A percentile compares a stretch with the other conserved stretches of the same genome.
Conservation (phyloP, 2,329 filamentous ascomycete species). For the Helotiales sp. region DNA sequence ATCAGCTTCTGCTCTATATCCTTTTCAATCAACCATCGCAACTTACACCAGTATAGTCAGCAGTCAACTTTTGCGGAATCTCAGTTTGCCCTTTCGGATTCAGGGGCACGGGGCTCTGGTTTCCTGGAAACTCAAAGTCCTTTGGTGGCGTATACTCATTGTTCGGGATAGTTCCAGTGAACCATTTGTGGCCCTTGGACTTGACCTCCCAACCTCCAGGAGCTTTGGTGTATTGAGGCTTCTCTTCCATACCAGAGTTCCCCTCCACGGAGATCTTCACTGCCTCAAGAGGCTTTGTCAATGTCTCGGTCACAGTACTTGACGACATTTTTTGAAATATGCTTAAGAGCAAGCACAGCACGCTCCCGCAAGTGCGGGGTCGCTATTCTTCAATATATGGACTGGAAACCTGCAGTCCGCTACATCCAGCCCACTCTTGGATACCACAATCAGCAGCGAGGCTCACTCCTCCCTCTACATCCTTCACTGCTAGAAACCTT, state of each 20-base stretch:
- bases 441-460: no score
- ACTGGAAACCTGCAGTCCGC: not conserved
- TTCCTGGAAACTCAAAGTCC: not conserved
- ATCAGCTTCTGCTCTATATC: not conserved
- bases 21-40: not conserved
- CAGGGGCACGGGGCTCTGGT: not conserved
- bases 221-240: not conserved
- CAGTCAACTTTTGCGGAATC: not conserved
- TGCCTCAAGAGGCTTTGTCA: not conserved
- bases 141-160: not conserved
- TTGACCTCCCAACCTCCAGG: not conserved
- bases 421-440: not conserved
- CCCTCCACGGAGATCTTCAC: not conserved
- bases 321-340: not conserved
- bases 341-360: not conserved
- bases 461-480: no score
- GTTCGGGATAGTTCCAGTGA: not conserved
- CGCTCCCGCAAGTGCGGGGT: not conserved
- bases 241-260: no score
- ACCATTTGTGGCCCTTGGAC: not conserved
- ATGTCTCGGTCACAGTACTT: not conserved
- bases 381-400: not conserved
- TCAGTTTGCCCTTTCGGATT: slow-evolving; percentile 1
- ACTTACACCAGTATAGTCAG: not conserved
- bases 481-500: no score